Evolutionary conservation across 2,329 filamentous ascomycete species (phyloP).

Genomic region (Ceratocystis cacaofunesta): DNA sequence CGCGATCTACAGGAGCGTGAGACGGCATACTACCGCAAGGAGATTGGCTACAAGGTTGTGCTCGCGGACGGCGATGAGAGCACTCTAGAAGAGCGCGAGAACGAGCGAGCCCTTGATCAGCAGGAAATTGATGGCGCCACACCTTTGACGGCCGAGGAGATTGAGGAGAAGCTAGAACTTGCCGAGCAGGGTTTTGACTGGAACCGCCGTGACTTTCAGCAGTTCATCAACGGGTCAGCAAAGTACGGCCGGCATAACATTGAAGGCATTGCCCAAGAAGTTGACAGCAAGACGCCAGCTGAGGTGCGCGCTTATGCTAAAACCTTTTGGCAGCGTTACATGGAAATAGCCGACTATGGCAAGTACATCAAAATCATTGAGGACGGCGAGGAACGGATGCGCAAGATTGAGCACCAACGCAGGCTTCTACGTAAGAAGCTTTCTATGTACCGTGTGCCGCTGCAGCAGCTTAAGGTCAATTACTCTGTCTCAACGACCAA

Average conservation of each 20-base stretch:
- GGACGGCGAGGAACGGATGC: constrained; percentile 77
- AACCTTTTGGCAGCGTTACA: constrained; percentile 92
- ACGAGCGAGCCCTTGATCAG: constrained; percentile 75
- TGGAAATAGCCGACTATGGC: constrained; percentile 72
- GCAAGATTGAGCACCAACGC: constrained; percentile 80
- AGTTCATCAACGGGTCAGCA: constrained; percentile 90
- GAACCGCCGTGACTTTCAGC: constrained; percentile 96
- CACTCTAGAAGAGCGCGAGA: constrained; percentile 71
- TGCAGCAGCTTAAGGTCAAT: constrained; percentile 97
- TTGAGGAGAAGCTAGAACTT: constrained; percentile 68
- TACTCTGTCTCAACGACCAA: constrained; percentile 98
- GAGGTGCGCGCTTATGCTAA: constrained; percentile 88
- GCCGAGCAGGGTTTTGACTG: constrained; percentile 83
- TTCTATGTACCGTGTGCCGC: constrained; percentile 85
- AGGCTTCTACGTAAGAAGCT: constrained; percentile 93
- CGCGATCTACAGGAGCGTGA: constrained; percentile 89
- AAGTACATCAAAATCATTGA: constrained; percentile 86
- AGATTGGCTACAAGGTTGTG: constrained; percentile 88
- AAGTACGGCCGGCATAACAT: constrained; percentile 83
- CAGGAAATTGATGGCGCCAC: constrained; percentile 85
- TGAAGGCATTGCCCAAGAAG: constrained; percentile 69
- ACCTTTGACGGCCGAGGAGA: constrained; percentile 76
- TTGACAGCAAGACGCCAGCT: constrained; percentile 73
- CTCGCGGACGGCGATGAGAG: constrained; percentile 79
- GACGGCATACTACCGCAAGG: constrained; percentile 88